Percentiles rank a stretch among this genome's conserved stretches.
These are phyloP conservation scores for Tulasnella sp. DNA, from an alignment of 768 basidiomycete species.

Conservation along the genomic window DNA sequence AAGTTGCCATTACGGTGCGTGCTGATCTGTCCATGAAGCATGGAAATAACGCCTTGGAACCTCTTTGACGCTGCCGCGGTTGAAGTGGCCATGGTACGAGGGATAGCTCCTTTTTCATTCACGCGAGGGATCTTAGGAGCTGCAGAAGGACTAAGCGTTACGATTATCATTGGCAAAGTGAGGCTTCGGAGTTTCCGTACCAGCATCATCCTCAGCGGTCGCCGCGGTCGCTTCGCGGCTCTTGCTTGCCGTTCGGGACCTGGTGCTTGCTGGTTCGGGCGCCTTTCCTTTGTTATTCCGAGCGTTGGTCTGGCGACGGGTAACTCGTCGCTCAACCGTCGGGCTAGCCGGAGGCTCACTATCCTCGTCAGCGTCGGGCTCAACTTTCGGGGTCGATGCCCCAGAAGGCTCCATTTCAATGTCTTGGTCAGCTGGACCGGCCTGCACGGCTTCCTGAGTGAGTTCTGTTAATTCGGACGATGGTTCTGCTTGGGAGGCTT, in stretches of 20 bases:
- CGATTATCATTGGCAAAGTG: not conserved
- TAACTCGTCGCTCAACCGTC: not conserved
- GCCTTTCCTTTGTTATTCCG: not conserved
- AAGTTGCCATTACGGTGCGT: slow-evolving; percentile 82
- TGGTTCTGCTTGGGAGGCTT: not conserved
- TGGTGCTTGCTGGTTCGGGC: not conserved
- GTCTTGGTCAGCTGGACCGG: not conserved
- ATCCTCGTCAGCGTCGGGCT: not conserved
- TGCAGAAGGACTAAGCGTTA: not conserved
- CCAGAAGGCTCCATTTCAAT: not conserved
- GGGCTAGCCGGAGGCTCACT: not conserved
- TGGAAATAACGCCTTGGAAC: slow-evolving; percentile 70
- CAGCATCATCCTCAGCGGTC: slow-evolving; percentile 16
- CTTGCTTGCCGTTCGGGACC: not conserved
- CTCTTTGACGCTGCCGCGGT: slow-evolving; percentile 33
- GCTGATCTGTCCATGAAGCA: slow-evolving; percentile 72
- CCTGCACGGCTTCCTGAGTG: not conserved
- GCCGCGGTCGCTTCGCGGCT: not conserved
- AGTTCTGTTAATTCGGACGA: not conserved
- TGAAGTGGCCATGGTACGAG: slow-evolving; percentile 8
- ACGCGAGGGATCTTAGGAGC: not conserved
- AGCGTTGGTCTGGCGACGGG: not conserved
- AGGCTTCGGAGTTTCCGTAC: slow-evolving; percentile 9
- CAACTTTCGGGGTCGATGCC: not conserved
- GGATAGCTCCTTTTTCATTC: not conserved